Evolutionary conservation across 495 filamentous ascomycete species (phyloP).

Genomic region (Terfezia claveryi): DNA sequence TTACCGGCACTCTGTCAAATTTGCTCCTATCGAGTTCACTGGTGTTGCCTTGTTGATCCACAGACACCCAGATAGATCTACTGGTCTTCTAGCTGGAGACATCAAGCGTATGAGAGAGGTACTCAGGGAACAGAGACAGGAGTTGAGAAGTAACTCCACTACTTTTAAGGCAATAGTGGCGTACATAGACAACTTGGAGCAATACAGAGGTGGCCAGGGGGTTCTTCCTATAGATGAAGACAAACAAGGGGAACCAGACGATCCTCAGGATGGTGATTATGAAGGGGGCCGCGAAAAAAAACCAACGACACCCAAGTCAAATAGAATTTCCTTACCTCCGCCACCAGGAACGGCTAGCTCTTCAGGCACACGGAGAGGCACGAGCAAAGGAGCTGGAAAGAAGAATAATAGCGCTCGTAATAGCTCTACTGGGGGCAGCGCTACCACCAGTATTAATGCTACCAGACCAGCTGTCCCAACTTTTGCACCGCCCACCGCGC

Average conservation of each 20-base stretch:
- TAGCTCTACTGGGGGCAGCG: too few species aligned
- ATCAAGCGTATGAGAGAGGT: slow-evolving; percentile 21
- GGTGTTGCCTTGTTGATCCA: slow-evolving; percentile 24
- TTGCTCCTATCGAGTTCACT: slow-evolving; percentile 28
- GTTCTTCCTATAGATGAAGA: neutral
- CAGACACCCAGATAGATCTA: slow-evolving; percentile 20
- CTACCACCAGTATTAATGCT: too few species aligned
- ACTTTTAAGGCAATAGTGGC: slow-evolving; percentile 23
- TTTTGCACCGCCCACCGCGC: too few species aligned
- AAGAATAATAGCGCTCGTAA: too few species aligned
- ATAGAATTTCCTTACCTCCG: too few species aligned
- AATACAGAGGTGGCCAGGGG: slow-evolving; percentile 5
- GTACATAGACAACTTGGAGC: slow-evolving; percentile 20
- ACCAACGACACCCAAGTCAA: neutral
- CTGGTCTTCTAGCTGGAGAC: slow-evolving; percentile 23
- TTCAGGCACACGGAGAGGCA: too few species aligned
- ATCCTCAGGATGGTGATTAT: neutral
- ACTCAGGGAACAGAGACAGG: slow-evolving; percentile 21
- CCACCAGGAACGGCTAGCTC: too few species aligned
- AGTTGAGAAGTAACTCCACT: slow-evolving; percentile 23
- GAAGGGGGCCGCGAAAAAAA: neutral
- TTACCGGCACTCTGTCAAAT: slow-evolving; percentile 19
- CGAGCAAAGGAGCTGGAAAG: too few species aligned
- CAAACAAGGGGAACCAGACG: neutral
- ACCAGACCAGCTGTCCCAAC: too few species aligned